Base-by-base conservation (phyloP, 2,329 filamentous ascomycete species). In the Trichoderma semiorbis region DNA sequence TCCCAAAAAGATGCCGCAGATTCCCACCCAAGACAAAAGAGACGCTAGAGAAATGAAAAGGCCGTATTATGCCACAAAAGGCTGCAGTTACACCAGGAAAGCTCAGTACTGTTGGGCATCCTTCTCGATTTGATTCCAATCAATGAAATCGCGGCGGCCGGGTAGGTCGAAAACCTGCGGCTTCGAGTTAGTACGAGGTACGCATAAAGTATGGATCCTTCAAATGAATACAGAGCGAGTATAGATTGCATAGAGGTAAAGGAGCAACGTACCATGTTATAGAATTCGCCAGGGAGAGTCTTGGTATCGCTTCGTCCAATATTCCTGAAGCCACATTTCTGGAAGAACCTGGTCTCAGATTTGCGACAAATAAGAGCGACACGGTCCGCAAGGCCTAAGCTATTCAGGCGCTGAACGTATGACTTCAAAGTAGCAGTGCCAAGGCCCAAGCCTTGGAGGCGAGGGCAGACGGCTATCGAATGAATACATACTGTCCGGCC, bases 251-350 rank as follows among this genome's bases (percentile, higher is more conserved):
- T 2, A 39, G 24, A 11, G 47, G 16, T 36, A 18, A 11, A 10
- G 8, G 24, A n/a, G 36, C 43, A 72, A 61, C 85, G 80, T 80
- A 94, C 92, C 93, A 97, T 90, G 79, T 96, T 91, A 75, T 89
- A 86, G 94, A 94, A 97, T 21, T 89, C 91, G 36, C 93, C 93
- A 47, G 93, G 93, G 24, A 91, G 92, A 81, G 94, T 94, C 72
- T 88, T 85, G 65, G 89, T 91, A 72, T 88, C 83, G 80, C 93
- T 96, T 64, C 85, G 83, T 0, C 94, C 93, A 34, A 86, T 81
- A 75, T 91, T 88, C 75, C 84, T 84, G 79, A 96, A 97, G 0
- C 93, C 90, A 75, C 93, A 87, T n/a, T 86, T 86, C 79, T 91
- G 87, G 79, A 97, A 98, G 79, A 92, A 97, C 1, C 84, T 83